Evolutionary conservation across 306 rosid genomes (phyloP), one percentile per base, ranked within the genome.

Genomic region (Begonia fuchsioides): DNA sequence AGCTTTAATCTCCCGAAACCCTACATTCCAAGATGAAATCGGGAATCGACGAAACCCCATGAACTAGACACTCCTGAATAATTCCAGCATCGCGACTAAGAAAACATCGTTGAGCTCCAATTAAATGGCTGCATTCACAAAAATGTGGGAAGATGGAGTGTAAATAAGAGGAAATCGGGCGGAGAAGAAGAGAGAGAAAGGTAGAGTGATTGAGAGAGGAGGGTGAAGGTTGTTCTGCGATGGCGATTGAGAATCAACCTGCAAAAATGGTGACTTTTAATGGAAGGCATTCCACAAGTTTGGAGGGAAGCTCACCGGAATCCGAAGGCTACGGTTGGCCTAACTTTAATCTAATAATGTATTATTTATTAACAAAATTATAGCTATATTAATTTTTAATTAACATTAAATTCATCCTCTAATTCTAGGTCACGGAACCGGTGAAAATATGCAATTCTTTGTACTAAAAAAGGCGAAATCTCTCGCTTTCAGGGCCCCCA

Each of bases 221-320:
- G 62, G 95, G 83, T 86, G 77, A 71, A 59, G 70, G 68, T 84
- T 79, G 81, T 75, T 59, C 32, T 85, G 69, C 75, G 88, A 86
- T 66, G 75, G 78, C 81, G 88, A 86, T 85, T 80, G 76, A 69
- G 57, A 71, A 73, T 75, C 93, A 81, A 72, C 76, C n/a, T 20
- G 51, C 58, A 11, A 47, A 45, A 57, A 26, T 50, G 50, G 59
- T 86, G 74, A 83, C 96, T 86, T 86, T 79, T 72, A 66, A 73
- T 68, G 76, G 44, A 86, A 86, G 87, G 51, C 82, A 81, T 26
- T 26, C 69, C 53, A 54, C 68, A 65, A 57, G 72, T 69, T 81
- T 76, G 90, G 83, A 74, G 79, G 83, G 90, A 86, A 73, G 57
- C 55, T 13, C 2, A 46, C n/a, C n/a, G n/a, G n/a, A n/a, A n/a